phyloP scores from a whole-genome alignment of 331 rosid species.

The Quercus lobata region DNA sequence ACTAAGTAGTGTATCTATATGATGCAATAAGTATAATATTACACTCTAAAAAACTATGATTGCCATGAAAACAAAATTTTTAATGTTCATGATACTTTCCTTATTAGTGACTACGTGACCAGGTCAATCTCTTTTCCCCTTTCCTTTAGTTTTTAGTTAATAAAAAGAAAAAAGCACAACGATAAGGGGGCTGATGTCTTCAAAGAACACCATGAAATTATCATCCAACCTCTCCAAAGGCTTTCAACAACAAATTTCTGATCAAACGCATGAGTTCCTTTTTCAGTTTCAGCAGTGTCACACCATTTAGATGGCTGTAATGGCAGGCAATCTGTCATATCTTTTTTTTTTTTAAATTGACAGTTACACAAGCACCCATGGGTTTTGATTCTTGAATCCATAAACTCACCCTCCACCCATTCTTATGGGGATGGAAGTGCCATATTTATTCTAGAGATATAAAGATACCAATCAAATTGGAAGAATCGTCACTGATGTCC shows the following conservation, averaged over 20 bases:
- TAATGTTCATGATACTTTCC: background rate
- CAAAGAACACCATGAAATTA: background rate
- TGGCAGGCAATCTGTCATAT: background rate
- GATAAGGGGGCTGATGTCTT: too few relatives aligned
- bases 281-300: background rate
- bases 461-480: background rate
- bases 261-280: background rate
- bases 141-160: background rate
- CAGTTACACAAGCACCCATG: too few relatives aligned
- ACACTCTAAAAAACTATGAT: background rate
- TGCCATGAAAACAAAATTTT: background rate
- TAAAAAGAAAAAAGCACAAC: background rate
- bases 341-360: too few relatives aligned
- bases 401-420: too few relatives aligned
- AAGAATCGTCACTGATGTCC: background rate
- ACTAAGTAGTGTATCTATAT: background rate
- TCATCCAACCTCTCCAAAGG: background rate
- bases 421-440: too few relatives aligned
- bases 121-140: background rate
- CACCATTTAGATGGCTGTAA: background rate
- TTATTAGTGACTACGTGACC: background rate
- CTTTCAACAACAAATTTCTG: background rate
- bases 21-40: background rate
- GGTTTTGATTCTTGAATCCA: too few relatives aligned
- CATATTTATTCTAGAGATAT: background rate